Percentiles rank a stretch among this genome's conserved stretches.
These are phyloP conservation scores for Vitis hybrid DNA, from an alignment of 177 flowering plant genomes.

Conservation along the genomic window DNA sequence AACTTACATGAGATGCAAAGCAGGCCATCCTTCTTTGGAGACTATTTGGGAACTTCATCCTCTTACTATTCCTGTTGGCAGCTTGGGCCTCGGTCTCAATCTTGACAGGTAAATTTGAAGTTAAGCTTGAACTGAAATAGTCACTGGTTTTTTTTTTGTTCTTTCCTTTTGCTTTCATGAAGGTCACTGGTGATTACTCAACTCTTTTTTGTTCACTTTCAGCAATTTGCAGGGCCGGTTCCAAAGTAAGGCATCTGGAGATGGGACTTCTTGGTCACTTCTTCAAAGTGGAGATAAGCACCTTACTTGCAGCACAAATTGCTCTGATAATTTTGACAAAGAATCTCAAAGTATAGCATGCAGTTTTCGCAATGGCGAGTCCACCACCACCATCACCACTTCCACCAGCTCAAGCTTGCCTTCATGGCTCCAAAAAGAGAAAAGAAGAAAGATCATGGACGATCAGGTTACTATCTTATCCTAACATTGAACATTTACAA, in stretches of 20 bases:
- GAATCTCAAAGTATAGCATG: constrained; percentile 15
- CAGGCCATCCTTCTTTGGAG: constrained; percentile 41
- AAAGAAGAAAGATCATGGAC: constrained; percentile 1
- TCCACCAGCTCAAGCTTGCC: constrained; percentile 33
- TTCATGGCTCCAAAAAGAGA: constrained; percentile 46
- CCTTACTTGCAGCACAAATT: constrained; percentile 10
- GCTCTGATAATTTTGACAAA: constrained; percentile 8
- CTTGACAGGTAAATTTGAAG: constrained; percentile 32
- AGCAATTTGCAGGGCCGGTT: constrained; percentile 18
- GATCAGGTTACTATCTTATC: constrained; percentile 20
- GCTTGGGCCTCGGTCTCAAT: constrained; percentile 38
- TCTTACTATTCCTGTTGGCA: constrained; percentile 31
- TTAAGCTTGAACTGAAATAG: background rate
- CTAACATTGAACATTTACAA: background rate
- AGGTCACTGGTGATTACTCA: background rate
- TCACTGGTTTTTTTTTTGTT: background rate
- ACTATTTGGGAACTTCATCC: constrained; percentile 44
- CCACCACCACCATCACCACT: constrained; percentile 4
- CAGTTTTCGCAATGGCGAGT: background rate
- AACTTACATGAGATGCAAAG: constrained; percentile 39
- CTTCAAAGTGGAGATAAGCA: constrained; percentile 13
- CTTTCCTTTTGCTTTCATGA: background rate
- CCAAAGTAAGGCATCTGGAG: constrained; percentile 16
- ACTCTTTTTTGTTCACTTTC: background rate
- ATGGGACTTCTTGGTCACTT: constrained; percentile 8